These are phyloP conservation scores for Hyaloscypha finlandica DNA, from an alignment of 495 filamentous ascomycete genomes.

Conservation along the genomic window DNA sequence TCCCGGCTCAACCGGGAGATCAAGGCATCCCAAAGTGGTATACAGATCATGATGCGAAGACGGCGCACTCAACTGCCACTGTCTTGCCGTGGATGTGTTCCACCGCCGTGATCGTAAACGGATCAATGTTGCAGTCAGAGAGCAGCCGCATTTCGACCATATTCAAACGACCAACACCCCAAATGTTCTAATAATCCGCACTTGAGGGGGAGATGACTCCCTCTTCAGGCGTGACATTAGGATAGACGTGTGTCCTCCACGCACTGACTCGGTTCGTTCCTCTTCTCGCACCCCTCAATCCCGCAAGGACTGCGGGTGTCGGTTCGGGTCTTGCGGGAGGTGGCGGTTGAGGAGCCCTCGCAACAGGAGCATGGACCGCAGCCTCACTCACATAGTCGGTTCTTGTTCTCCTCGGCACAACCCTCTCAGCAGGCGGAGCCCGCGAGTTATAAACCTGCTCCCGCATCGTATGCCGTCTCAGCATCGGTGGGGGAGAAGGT, in stretches of 20 bases:
- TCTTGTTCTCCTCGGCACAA: constrained; percentile 25
- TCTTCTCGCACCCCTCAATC: constrained; percentile 22
- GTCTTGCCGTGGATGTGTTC: not conserved
- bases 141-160: not conserved
- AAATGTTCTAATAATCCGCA: not conserved
- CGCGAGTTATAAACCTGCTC: constrained; percentile 27
- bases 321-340: constrained; percentile 10
- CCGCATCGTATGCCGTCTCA: constrained; percentile 27
- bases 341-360: constrained; percentile 1
- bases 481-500: constrained; percentile 22
- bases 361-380: constrained; percentile 27
- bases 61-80: not conserved
- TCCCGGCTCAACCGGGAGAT: not conserved
- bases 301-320: constrained; percentile 27
- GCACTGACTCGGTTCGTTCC: constrained; percentile 26
- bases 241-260: constrained; percentile 31
- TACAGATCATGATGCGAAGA: not conserved
- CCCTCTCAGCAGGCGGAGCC: constrained; percentile 21
- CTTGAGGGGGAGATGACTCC: constrained; percentile 27
- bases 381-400: constrained; percentile 28
- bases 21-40: not conserved
- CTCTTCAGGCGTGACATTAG: constrained; percentile 29
- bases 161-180: not conserved
- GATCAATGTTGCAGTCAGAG: not conserved
- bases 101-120: not conserved